Evolutionary conservation across 257 asterid genomes (phyloP), one percentile per base, ranked within the genome.

Genomic region (Solanum medicagineum): DNA sequence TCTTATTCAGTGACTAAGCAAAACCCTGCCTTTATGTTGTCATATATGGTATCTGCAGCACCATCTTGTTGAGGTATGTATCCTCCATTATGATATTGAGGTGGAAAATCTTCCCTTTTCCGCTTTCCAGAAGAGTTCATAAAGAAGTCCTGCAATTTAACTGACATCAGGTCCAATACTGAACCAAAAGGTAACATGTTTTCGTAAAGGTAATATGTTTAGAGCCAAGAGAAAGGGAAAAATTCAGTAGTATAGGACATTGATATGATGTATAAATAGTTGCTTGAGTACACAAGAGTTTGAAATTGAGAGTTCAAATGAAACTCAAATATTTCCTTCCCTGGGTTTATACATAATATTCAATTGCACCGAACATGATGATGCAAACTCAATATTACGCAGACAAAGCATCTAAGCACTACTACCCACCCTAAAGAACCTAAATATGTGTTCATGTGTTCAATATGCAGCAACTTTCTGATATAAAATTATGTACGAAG

Each of bases 31-130:
- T 96, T 91, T 56, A 86, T 71, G 57, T 85, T 93, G 85, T 90
- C 90, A 81, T 92, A 85, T 70, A 85, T 83, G 63, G 86, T 62
- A 83, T 93, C 97, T 45, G 92, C 94, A 74, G 99, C 94, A 84
- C 99, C 99, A 91, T 96, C 99, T 90, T 93, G 99, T 88, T 96
- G 99, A 26, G 99, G 98, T 87, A 96, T 96, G 90, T 91, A 92
- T 84, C 97, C 97, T 83, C 95, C 97, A 86, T 93, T 86, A 70
- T 87, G 90, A 87, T 89, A 89, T 82, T 93, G 95, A 40, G 98
- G 88, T 81, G 94, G 89, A 69, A 93, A 81, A 60, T 93, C 98
- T 12, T 93, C 99, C 88, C 99, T 88, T 85, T 96, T 96, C 63
- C 99, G 89, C 94, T 96, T 96, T 65, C 98, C 99, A 80, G 95